phyloP scores from a whole-genome alignment of 2,329 filamentous ascomycete species.

The Seiridium unicorne region DNA sequence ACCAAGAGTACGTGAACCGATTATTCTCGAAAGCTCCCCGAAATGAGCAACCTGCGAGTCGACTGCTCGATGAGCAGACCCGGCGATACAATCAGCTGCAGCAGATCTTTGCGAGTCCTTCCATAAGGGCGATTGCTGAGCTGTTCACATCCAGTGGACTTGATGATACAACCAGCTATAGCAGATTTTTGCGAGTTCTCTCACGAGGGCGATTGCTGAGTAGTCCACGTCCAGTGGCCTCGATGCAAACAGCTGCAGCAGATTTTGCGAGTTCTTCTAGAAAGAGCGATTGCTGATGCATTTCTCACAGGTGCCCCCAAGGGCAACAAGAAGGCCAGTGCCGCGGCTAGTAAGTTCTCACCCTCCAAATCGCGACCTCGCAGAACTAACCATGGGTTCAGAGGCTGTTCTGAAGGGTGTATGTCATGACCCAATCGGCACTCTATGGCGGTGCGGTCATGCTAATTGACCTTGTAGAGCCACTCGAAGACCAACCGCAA shows the following conservation, averaged over 20 bases:
- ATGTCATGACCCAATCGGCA: constrained; percentile 45
- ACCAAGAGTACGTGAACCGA: constrained; percentile 44
- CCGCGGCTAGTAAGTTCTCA: constrained; percentile 57
- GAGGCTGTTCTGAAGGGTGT: constrained; percentile 96
- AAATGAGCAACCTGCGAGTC: constrained; percentile 8
- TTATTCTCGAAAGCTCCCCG: background rate
- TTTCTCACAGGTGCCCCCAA: constrained; percentile 55
- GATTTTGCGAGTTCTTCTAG: constrained; percentile 70
- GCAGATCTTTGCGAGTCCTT: constrained; percentile 3
- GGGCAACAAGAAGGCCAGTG: constrained; percentile 82
- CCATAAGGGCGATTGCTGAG: constrained; percentile 2
- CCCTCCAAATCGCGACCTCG: no score
- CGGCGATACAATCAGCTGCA: constrained; percentile 1
- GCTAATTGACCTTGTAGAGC: constrained; percentile 31
- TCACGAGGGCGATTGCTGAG: constrained; percentile 67
- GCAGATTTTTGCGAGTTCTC: constrained; percentile 75
- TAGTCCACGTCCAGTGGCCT: constrained; percentile 10
- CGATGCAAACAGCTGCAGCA: constrained; percentile 67
- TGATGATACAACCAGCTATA: constrained; percentile 61
- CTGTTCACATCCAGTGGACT: constrained; percentile 12
- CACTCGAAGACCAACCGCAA: constrained; percentile 83
- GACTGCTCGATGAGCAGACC: constrained; percentile 2
- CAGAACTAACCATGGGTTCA: constrained; percentile 3
- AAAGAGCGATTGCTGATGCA: constrained; percentile 70
- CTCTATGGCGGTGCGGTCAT: no score